Evolutionary conservation across 208 protist species (phyloP), one percentile per base, ranked within the genome.

Genomic region (Wallacemonas collosoma): DNA sequence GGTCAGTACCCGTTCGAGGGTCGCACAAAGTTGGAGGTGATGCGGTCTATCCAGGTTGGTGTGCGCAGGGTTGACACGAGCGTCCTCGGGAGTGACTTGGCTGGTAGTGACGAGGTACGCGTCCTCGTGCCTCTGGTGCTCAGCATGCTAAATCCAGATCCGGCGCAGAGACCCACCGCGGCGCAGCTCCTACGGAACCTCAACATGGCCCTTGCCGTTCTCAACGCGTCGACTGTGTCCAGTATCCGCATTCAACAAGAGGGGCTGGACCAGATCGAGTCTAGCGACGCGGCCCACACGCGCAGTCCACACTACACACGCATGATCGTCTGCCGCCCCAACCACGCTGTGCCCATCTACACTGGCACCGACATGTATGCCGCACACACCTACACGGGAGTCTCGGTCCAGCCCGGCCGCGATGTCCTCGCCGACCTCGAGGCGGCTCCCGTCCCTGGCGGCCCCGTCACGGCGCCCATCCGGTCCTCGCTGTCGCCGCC

Each of bases 1-100:
- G 79, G 79, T 17, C n/a, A 38, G 56, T 26, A 80, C 6, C 81
- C 81, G 26, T 86, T 86, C 45, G 44, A 47, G 41, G 81, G 71
- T 35, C 56, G 40, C 11, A 76, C 54, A 17, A 35, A 70, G 8
- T 51, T 64, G 26, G 81, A 82, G 57, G 15, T 82, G 17, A 2
- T 36, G 55, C 40, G 60, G 4, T 45, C 60, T 17, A 35, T 65
- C 43, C 8, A 6, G 43, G 41, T 51, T 41, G 60, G 43, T n/a
- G 60, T 65, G 40, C 36, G 40, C 4, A 26, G 36, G 40, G n/a
- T 65, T 15, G 41, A 48, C n/a, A 50, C 48, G 6, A 69, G 7
- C 3, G 47, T 47, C 35, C 64, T 69, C 44, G 47, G 36, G 15
- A 6, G 7, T 6, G 39, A 5, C 11, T 14, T n/a, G 15, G 3